phyloP scores from a whole-genome alignment of 805 yeast species.

The Aciculoconidium aculeatum region DNA sequence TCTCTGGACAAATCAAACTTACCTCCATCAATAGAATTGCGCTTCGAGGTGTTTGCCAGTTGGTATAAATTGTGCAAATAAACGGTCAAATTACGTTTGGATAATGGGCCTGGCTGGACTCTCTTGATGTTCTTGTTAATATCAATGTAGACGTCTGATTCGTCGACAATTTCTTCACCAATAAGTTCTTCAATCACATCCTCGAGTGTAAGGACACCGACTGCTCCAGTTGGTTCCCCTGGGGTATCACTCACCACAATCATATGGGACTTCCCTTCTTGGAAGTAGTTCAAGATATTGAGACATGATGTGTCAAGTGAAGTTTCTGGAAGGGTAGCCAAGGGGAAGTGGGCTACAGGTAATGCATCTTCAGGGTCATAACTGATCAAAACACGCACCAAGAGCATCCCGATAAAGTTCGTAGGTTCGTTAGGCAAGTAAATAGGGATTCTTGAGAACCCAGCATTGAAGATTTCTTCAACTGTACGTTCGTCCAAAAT shows the following conservation, averaged over 20 bases:
- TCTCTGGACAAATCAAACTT: slow-evolving; percentile 6
- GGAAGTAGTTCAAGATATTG: slow-evolving; percentile 91
- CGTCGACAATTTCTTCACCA: slow-evolving; percentile 97
- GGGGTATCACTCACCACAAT: slow-evolving; percentile 84
- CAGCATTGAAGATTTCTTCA: slow-evolving; percentile 87
- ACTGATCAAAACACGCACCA: slow-evolving; percentile 86
- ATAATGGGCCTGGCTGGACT: slow-evolving; percentile 67
- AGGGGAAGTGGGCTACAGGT: slow-evolving; percentile 88
- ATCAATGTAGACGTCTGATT: slow-evolving; percentile 89
- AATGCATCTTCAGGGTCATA: slow-evolving; percentile 95
- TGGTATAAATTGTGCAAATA: slow-evolving; percentile 60
- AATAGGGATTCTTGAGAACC: slow-evolving; percentile 92
- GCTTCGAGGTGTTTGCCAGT: slow-evolving; percentile 29
- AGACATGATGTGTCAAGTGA: slow-evolving; percentile 86
- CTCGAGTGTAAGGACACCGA: slow-evolving; percentile 89
- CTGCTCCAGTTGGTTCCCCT: slow-evolving; percentile 76
- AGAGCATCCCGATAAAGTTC: slow-evolving; percentile 91
- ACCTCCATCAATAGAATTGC: slow-evolving; percentile 35
- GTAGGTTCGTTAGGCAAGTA: slow-evolving; percentile 83
- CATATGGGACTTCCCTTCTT: slow-evolving; percentile 97
- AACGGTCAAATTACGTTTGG: slow-evolving; percentile 62
- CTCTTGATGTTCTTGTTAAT: slow-evolving; percentile 83
- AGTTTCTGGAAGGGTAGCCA: slow-evolving; percentile 95
- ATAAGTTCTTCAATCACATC: slow-evolving; percentile 97
- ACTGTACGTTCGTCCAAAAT: slow-evolving; percentile 79